phyloP scores from a whole-genome alignment of 371 early-diverging fungal genomes.

The Rhizopus stolonifer region DNA sequence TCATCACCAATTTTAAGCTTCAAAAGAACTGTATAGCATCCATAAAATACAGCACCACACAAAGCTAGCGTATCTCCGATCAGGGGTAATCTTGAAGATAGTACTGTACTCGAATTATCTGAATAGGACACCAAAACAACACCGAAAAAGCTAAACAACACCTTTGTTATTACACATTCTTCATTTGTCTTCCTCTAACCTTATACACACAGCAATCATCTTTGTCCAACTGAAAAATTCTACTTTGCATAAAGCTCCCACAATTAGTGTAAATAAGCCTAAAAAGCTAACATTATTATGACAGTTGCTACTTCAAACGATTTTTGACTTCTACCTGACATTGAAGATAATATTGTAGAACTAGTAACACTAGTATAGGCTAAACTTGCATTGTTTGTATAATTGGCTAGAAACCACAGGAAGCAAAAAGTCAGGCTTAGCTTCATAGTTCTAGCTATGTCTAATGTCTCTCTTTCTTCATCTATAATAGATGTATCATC shows the following conservation, averaged over 20 bases:
- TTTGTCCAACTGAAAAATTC: slow-evolving; percentile 61
- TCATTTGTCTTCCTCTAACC: slow-evolving; percentile 29
- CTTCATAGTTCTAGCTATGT: slow-evolving; percentile 47
- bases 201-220: slow-evolving; percentile 56
- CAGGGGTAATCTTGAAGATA: slow-evolving; percentile 58
- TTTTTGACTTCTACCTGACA: slow-evolving; percentile 47
- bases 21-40: slow-evolving; percentile 74
- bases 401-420: slow-evolving; percentile 74
- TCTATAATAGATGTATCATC: not conserved
- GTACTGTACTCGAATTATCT: slow-evolving; percentile 48
- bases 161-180: not conserved
- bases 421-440: slow-evolving; percentile 67
- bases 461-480: slow-evolving; percentile 1
- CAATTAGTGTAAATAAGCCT: slow-evolving; percentile 72
- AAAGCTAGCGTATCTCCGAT: slow-evolving; percentile 74
- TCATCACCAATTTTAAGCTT: slow-evolving; percentile 73
- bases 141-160: slow-evolving; percentile 48
- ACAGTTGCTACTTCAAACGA: too few relatives aligned
- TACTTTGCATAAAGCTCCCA: slow-evolving; percentile 66
- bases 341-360: slow-evolving; percentile 70
- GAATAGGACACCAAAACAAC: slow-evolving; percentile 59
- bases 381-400: slow-evolving; percentile 66
- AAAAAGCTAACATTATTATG: too few relatives aligned
- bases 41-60: slow-evolving; percentile 76
- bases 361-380: slow-evolving; percentile 74